Evolutionary conservation across 2,329 filamentous ascomycete genomes (phyloP).

Genomic region (Fusarium sp.): DNA sequence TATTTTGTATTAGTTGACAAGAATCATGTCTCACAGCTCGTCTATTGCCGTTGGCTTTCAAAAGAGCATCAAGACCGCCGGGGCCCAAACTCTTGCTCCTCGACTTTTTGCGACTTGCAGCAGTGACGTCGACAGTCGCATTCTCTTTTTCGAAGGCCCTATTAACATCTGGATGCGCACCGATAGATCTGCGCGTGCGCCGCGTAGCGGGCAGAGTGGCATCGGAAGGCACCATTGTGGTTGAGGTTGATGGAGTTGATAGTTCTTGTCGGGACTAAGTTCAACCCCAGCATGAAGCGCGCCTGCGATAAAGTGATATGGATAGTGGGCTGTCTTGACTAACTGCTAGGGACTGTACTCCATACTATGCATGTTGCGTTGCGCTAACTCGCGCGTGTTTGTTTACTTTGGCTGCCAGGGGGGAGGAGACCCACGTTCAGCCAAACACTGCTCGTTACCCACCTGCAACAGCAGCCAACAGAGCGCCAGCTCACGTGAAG

Average conservation of each 20-base stretch:
- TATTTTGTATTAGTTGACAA: slow-evolving; percentile 6
- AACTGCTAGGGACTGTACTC: not conserved
- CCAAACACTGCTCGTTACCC: slow-evolving; percentile 1
- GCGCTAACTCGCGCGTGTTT: slow-evolving; percentile 53
- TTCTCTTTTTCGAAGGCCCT: slow-evolving; percentile 81
- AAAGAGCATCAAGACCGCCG: slow-evolving; percentile 86
- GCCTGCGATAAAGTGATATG: slow-evolving; percentile 41
- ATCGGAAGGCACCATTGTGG: slow-evolving; percentile 55
- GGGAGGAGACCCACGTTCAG: slow-evolving; percentile 42
- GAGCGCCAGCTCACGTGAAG: slow-evolving; percentile 41
- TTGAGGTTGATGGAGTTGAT: slow-evolving; percentile 32
- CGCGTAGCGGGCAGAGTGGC: slow-evolving; percentile 68
- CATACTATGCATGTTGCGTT: not conserved
- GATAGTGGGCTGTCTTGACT: slow-evolving; percentile 37
- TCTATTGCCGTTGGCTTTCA: slow-evolving; percentile 80
- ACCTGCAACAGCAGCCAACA: not conserved
- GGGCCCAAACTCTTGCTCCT: slow-evolving; percentile 97
- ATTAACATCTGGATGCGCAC: slow-evolving; percentile 65
- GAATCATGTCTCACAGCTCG: slow-evolving; percentile 73
- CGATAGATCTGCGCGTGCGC: slow-evolving; percentile 79
- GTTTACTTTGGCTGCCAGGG: slow-evolving; percentile 55
- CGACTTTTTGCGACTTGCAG: slow-evolving; percentile 74
- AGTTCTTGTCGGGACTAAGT: slow-evolving; percentile 28
- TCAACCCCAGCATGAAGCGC: slow-evolving; percentile 37
- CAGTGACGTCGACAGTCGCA: slow-evolving; percentile 74